Base-by-base conservation (phyloP, 1,284 basidiomycete genomes). In the Trichosporon inkin region DNA sequence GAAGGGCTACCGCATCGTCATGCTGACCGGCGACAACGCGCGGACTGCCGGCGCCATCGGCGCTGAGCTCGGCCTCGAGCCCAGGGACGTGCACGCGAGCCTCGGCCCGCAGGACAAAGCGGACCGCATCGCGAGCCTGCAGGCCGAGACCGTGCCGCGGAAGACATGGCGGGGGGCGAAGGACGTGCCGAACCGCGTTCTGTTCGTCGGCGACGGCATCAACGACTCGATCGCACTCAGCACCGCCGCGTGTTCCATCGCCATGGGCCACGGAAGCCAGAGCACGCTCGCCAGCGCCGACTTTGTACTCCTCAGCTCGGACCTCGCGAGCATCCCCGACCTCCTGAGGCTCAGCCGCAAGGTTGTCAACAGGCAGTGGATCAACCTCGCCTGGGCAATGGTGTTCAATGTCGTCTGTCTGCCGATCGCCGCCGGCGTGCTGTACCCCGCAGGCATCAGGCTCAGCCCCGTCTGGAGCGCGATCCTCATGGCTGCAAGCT, bases 141-240 rank as follows among this genome's bases (percentile, higher is more conserved):
- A 64, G 60, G 54, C 39, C 7, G 20, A 49, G 39, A 20, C 24
- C n/a, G 17, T 28, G 19, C 10, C 52, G 40, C 13, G 4, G n/a
- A 54, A 20, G 34, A 28, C 41, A 20, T 34, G 44, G 22, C 40
- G 19, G 10, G 77, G 95, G 47, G 54, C 53, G 10, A 83, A 85
- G 70, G 83, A 84, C 67, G 79, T 86, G 51, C 81, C 80, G 2
- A 85, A 84, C 22, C 87, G 86, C 36, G 88, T 96, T 35, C 92
- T 90, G 3, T 95, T 96, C 91, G 93, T 99, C 52, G 96, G 96
- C 19, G 96, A 99, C 75, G 96, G 96, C 16, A 95, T 99, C 80
- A 99, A 99, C 77, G 96, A 99, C 75, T 95, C 94, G 0, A 94
- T 94, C 1, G 96, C 95, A 1, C 86, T 99, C 1, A 93, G 94